Evolutionary conservation across 1,284 basidiomycete genomes (phyloP).

Genomic region (Sporisorium iseilematis-ciliati): DNA sequence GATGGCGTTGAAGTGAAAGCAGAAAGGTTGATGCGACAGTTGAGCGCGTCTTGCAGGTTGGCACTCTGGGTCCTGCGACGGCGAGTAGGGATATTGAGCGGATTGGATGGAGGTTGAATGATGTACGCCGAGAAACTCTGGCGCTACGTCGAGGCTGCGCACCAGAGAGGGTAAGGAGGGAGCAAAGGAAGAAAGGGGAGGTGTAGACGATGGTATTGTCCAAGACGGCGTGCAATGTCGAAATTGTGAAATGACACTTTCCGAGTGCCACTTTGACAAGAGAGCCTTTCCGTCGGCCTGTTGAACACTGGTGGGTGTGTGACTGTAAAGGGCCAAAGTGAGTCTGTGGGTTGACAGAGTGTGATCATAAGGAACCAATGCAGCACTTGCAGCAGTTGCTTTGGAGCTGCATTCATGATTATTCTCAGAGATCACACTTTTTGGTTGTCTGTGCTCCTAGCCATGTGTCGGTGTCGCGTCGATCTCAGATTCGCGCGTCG

Average conservation of each 20-base stretch:
- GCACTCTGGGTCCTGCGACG: constrained; percentile 54
- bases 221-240: not conserved
- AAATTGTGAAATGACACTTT: too few species aligned
- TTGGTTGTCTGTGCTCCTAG: constrained; percentile 17
- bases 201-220: not conserved
- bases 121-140: constrained; percentile 27
- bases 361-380: constrained; percentile 5
- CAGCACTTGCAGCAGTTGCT: constrained; percentile 1
- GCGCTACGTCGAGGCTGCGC: constrained; percentile 38
- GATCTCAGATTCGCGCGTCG: not conserved
- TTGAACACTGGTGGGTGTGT: not conserved
- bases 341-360: not conserved
- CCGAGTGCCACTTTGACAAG: too few species aligned
- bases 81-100: constrained; percentile 50
- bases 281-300: too few species aligned
- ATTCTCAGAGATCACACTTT: constrained; percentile 29
- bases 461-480: constrained; percentile 20
- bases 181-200: not conserved
- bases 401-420: not conserved
- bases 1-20: constrained; percentile 20
- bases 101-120: constrained; percentile 51
- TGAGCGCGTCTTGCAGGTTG: constrained; percentile 57
- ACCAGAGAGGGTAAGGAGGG: constrained; percentile 18
- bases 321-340: not conserved
- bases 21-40: constrained; percentile 51